Base-by-base conservation (phyloP, 192 early-diverging fungal genomes). In the Entomortierella beljakovae region DNA sequence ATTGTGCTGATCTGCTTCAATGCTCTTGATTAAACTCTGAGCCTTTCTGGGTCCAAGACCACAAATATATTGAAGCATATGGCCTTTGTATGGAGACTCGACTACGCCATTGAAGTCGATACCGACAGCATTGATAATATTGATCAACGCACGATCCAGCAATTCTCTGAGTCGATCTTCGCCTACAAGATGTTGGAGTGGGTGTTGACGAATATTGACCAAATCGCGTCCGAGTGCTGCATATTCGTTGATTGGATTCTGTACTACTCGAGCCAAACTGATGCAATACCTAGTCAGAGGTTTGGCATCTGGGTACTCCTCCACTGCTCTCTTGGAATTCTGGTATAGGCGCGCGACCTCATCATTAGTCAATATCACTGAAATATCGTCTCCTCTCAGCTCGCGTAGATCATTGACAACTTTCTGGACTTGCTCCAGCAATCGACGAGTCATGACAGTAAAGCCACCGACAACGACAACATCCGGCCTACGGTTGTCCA, bases 21-120 rank as follows among this genome's bases (percentile, higher is more conserved):
- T 87, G 37, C 85, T 88, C 61, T 87, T 83, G 20, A 96, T 60
- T 33, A 98, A 86, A 49, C 84, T 90, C 34, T 93, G 89, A 0
- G 94, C 96, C 82, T 99, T 99, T 61, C 98, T 84, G 31, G 96
- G 94, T 6, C 98, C 98, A 48, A 99, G 85, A 20, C 98, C 98
- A 64, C 93, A 88, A 15, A 98, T 93, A 64, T 95, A 98, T 62
- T 93, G 93, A 31, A 99, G 84, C n/a, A 90, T 85, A 25, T 85
- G 70, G 0, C 89, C 83, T 61, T 86, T 82, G 68, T 98, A 94
- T 25, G 89, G 81, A 15, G 87, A 84, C 18, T 82, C 71, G 0
- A 92, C 87, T 0, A 91, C 92, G 6, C 81, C 87, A 71, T 98
- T 98, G 51, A 99, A 91, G 82, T 98, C 94, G 23, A 99, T 94